Evolutionary conservation across 257 asterid species (phyloP), one percentile per base, ranked within the genome.

Genomic region (Fraxinus americana): DNA sequence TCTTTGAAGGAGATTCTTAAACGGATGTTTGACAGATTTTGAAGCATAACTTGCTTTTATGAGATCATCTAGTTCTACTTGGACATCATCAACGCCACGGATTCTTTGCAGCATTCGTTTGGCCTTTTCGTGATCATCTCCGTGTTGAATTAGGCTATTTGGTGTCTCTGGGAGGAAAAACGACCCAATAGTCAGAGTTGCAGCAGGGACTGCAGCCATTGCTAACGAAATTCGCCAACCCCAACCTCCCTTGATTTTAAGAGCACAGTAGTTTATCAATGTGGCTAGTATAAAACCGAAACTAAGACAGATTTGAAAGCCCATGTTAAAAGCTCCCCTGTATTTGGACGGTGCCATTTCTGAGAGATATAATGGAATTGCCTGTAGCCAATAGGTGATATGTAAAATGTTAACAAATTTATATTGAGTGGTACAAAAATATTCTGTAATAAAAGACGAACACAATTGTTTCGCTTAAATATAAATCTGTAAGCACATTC

Each of bases 211-310:
- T 2, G 84, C 84, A 16, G 86, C 90, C 79, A 73, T 76, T 5
- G 82, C 86, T 8, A 91, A 14, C 11, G 92, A 87, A n/a, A 91
- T 34, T 65, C 96, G 75, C 93, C 96, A 91, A 8, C 96, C 96
- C 93, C 92, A 87, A 0, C 96, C 93, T 8, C 74, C 86, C 70
- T 50, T 78, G 57, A 91, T 82, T 77, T 86, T 91, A 73, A 59
- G 50, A 2, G 84, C 36, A 38, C 84, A 86, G 7, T 85, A 91
- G 72, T 91, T 91, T 14, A 87, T 68, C 7, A 91, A 83, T 75
- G 77, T 83, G 1, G 94, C 92, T 21, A 35, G 5, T n/a, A 89
- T 34, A 74, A 83, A 75, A 13, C 96, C 96, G 2, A 85, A 41
- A 29, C 85, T 83, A 8, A 88, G 35, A 29, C 86, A 76, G 4